A percentile compares a stretch with the other conserved stretches of the same genome.
These are phyloP conservation scores for Beauveria medogensis DNA, from an alignment of 2,329 filamentous ascomycete genomes.

Conservation along the genomic window DNA sequence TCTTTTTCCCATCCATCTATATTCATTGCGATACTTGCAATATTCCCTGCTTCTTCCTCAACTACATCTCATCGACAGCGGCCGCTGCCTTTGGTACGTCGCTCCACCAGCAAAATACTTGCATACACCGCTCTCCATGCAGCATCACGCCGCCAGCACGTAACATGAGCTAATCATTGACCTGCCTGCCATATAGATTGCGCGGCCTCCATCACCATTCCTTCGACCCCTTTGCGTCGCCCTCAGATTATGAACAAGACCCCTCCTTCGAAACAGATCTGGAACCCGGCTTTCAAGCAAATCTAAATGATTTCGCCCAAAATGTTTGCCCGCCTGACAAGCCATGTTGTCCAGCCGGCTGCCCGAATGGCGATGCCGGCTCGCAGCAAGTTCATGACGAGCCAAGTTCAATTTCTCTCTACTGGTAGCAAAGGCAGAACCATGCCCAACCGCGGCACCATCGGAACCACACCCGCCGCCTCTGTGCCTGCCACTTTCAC, in stretches of 20 bases:
- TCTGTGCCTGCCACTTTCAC: conserved; percentile 70
- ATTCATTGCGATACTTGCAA: not conserved
- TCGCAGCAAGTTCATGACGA: conserved; percentile 28
- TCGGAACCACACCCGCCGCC: conserved; percentile 57
- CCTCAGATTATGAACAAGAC: conserved; percentile 12
- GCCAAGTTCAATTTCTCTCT: conserved; percentile 30
- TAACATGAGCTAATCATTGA: not conserved
- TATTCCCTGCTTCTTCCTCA: not conserved
- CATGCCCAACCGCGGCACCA: conserved; percentile 50
- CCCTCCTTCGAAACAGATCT: conserved; percentile 11
- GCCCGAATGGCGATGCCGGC: conserved; percentile 35
- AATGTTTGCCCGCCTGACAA: conserved; percentile 54
- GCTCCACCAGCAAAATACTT: not conserved
- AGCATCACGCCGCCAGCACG: not conserved
- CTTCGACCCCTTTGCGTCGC: conserved; percentile 6
- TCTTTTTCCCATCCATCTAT: not conserved
- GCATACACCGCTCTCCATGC: conserved; percentile 7
- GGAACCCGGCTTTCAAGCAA: conserved; percentile 12
- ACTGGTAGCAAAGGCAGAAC: conserved; percentile 59
- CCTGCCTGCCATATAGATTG: not conserved
- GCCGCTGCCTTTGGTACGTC: conserved; percentile 9
- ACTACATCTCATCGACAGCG: conserved; percentile 1
- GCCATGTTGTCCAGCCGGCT: conserved; percentile 45
- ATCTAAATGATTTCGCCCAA: conserved; percentile 19
- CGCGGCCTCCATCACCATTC: conserved; percentile 5